Evolutionary conservation across 2,329 filamentous ascomycete genomes (phyloP), one percentile per base, ranked within the genome.

Genomic region (Talaromyces funiculosus): DNA sequence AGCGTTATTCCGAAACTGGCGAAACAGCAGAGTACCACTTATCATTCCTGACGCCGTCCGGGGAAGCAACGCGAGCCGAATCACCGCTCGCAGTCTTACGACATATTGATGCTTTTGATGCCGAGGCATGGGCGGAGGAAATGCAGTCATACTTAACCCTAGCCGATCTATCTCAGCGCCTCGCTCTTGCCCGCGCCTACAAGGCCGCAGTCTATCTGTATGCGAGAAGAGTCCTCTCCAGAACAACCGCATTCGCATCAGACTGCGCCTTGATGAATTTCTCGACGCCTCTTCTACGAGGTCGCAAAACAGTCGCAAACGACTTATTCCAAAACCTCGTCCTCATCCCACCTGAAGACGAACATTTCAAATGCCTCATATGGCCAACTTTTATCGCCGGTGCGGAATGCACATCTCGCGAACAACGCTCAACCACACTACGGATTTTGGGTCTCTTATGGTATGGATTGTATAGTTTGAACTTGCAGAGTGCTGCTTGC

Each of bases 341-440:
- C 14, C 67, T 72, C 26, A 71, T 78, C 37, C 71, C 69, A 2
- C 54, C 65, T 49, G 67, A 69, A 1, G 73, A 76, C 33, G 67
- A 70, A 14, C 73, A 77, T 47, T 76, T 77, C 68, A 78, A 77
- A 66, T 75, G 75, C 59, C 72, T 75, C 24, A 74, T 76, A 38
- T 78, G 75, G 75, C 75, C 75, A 1, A 73, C 75, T 1, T 78
- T 78, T 62, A 77, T 78, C 60, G 75, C 75, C 2, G 75, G 75
- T 24, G 74, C 73, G 2, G 75, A 78, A 61, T 75, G 72, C 47
- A 67, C 67, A 4, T 64, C 71, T 12, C 64, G 69, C 1, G 64
- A 67, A 14, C 73, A 75, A 26, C 68, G 73, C 2, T 64, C 67
- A 1, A 67, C 72, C 37, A 65, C 75, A 8, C 65, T 76, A 3